Conservation (phyloP, 345 rosid genomes). For the Turritis glabra region DNA sequence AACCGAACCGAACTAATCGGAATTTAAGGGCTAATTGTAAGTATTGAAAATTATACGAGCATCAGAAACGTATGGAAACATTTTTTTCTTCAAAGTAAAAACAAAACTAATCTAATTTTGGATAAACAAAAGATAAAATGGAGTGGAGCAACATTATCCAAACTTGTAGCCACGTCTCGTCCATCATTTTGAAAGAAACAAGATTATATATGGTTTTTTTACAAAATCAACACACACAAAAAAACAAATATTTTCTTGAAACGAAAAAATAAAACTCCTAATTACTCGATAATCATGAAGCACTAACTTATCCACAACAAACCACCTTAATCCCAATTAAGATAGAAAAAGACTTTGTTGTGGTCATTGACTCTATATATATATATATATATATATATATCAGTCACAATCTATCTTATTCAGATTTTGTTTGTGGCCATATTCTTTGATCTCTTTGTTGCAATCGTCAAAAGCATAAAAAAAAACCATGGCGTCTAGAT, state of each 20-base stretch:
- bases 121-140: neutral
- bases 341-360: neutral
- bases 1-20: too few relatives aligned
- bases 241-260: too few relatives aligned
- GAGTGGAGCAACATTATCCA: neutral
- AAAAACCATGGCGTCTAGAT: neutral
- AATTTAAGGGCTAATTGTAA: too few relatives aligned
- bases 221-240: neutral
- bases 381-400: neutral
- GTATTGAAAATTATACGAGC: neutral
- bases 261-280: neutral
- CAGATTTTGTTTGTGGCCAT: neutral
- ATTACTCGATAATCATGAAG: neutral
- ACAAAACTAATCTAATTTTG: neutral
- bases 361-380: neutral
- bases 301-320: neutral
- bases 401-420: neutral
- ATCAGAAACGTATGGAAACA: neutral
- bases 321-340: neutral
- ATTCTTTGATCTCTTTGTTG: neutral
- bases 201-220: neutral
- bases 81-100: too few relatives aligned
- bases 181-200: neutral
- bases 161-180: conserved; percentile 4
- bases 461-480: neutral